Evolutionary conservation across 2,329 filamentous ascomycete species (phyloP), one percentile per base, ranked within the genome.

Genomic region (Pseudocercospora ulei): DNA sequence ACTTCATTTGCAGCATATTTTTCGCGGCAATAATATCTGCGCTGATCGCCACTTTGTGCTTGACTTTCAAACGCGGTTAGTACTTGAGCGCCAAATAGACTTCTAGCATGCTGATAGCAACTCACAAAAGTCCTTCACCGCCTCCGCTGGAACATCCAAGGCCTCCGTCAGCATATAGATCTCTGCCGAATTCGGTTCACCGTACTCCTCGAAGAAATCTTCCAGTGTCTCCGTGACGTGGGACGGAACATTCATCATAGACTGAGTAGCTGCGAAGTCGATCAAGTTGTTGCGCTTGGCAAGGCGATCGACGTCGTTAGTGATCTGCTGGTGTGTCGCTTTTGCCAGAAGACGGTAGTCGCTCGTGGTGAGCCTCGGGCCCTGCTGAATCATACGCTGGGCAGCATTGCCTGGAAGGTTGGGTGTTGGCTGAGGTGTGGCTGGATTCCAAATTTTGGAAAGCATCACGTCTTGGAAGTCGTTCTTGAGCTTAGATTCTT

Each of bases 51-150:
- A 6, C 1, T 28, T 41, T 41, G 18, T 11, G 4, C 19, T 31
- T 28, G 33, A 37, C 38, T 41, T 7, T 7, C n/a, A 18, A 9
- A 25, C 3, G 1, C 25, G 28, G 30, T 41, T 22, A 44, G 38
- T 18, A 12, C n/a, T 9, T n/a, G n/a, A 4, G 30, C 18, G 18
- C 1, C n/a, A 12, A 2, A 2, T n/a, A 20, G 17, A 25, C 11
- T 18, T 20, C 14, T 19, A 11, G 19, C 4, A n/a, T 23, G 24
- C 34, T 35, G 17, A 39, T 11, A 9, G 43, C 49, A 9, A 44
- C 49, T 44, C 34, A 52, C 48, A 50, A 39, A 41, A 52, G 12
- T 37, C 13, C 14, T 28, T 26, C 14, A 49, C 30, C 8, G 12
- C 30, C 11, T 28, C 18, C 14, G 28, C 35, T 16, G 34, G 26